These are phyloP conservation scores for Cardamine chenopodiifolia DNA, from an alignment of 345 rosid genomes.

Conservation along the genomic window DNA sequence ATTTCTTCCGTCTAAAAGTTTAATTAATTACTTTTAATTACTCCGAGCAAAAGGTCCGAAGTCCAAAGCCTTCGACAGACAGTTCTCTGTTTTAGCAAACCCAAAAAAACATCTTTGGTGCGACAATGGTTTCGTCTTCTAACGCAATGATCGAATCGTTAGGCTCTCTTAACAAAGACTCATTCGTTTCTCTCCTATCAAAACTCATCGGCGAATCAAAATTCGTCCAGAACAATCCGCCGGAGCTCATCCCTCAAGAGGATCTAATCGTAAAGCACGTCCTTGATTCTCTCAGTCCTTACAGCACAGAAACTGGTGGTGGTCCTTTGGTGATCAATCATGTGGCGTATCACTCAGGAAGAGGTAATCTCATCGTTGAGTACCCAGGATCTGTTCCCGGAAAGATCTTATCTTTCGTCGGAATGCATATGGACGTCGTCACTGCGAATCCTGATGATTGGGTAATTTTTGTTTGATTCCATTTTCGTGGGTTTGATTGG, in stretches of 20 bases:
- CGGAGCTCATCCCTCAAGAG: constrained; percentile 89
- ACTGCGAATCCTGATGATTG: constrained; percentile 91
- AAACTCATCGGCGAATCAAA: constrained; percentile 86
- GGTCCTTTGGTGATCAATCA: constrained; percentile 82
- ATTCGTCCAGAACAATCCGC: constrained; percentile 88
- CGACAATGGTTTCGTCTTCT: constrained; percentile 33
- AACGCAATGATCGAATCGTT: constrained; percentile 45
- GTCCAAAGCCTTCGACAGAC: neutral
- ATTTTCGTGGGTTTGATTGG: neutral
- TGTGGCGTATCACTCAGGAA: constrained; percentile 64
- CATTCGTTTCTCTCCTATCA: constrained; percentile 63
- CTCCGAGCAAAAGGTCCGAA: neutral
- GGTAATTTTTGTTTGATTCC: constrained; percentile 45
- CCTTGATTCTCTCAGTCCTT: constrained; percentile 72
- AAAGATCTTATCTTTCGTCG: constrained; percentile 90
- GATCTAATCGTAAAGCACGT: constrained; percentile 82
- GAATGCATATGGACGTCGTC: constrained; percentile 99
- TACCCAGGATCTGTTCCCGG: constrained; percentile 91
- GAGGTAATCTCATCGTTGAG: constrained; percentile 96
- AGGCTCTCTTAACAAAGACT: constrained; percentile 65
- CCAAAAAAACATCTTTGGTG: neutral
- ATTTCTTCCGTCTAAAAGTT: neutral
- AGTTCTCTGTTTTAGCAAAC: neutral
- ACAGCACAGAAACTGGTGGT: constrained; percentile 78
- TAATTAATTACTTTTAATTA: neutral